These are phyloP conservation scores for Dioszegia hungarica DNA, from an alignment of 768 basidiomycete genomes.

Conservation along the genomic window DNA sequence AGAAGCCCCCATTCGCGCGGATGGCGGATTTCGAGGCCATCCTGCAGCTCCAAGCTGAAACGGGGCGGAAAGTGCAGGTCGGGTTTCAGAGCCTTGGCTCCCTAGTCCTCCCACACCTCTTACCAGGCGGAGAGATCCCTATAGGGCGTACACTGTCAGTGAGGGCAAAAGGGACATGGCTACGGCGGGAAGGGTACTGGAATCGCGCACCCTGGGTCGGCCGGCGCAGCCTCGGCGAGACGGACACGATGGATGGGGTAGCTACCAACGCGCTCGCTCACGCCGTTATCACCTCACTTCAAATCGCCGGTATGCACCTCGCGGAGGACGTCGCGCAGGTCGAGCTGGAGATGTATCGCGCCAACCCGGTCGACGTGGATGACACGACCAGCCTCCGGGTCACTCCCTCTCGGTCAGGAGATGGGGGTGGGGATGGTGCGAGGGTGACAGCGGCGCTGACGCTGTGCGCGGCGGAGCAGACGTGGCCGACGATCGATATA, in stretches of 20 bases:
- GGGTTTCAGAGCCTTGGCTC: conserved; percentile 14
- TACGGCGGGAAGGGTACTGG: conserved; percentile 10
- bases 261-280: conserved; percentile 14
- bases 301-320: conserved; percentile 1
- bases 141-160: conserved; percentile 7
- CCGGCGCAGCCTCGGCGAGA: conserved; percentile 5
- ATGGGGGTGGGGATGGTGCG: too few species aligned
- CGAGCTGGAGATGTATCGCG: conserved; percentile 10
- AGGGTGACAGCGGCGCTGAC: conserved; percentile 1
- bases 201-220: conserved; percentile 10
- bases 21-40: conserved; percentile 8
- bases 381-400: conserved; percentile 8
- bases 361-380: conserved; percentile 10
- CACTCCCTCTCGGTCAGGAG: not conserved
- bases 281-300: conserved; percentile 9
- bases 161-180: conserved; percentile 9
- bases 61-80: conserved; percentile 8
- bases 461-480: conserved; percentile 7
- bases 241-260: conserved; percentile 9
- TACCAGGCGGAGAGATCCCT: not conserved
- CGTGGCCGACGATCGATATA: not conserved
- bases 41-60: not conserved
- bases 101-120: not conserved
- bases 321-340: conserved; percentile 1
- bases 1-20: conserved; percentile 10